Percentiles rank a stretch among this genome's conserved stretches.
These are phyloP conservation scores for Xerocomus brunneocitrinus DNA, from an alignment of 768 basidiomycete species.

Conservation along the genomic window DNA sequence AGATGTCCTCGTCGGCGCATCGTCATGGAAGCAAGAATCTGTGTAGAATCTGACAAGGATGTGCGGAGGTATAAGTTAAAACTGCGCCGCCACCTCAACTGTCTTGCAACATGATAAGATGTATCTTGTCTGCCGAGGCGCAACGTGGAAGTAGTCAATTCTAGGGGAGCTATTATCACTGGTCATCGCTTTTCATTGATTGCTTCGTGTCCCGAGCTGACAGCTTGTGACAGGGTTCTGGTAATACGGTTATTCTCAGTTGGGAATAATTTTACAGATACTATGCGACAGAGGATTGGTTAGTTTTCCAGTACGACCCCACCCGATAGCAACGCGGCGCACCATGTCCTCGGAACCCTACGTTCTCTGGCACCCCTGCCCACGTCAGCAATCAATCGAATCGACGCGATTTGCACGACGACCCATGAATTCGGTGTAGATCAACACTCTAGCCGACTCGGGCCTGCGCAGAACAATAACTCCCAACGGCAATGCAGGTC, in stretches of 20 bases:
- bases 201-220: not conserved
- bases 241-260: not conserved
- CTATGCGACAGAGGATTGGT: not conserved
- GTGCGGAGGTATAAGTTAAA: too few species aligned
- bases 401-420: constrained; percentile 24
- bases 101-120: too few species aligned
- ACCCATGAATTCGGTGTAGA: constrained; percentile 26
- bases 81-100: too few species aligned
- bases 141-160: not conserved
- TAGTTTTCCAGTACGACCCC: not conserved
- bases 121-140: too few species aligned
- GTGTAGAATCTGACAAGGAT: too few species aligned
- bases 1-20: too few species aligned
- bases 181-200: not conserved
- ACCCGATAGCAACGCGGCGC: not conserved
- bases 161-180: not conserved
- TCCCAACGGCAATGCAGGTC: constrained; percentile 21
- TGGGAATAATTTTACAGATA: not conserved
- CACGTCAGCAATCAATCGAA: not conserved
- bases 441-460: not conserved
- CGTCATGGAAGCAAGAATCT: too few species aligned
- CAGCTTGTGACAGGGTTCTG: not conserved
- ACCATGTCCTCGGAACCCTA: not conserved
- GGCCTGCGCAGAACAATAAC: constrained; percentile 24
- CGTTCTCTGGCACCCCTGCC: not conserved